Evolutionary conservation across 192 early-diverging fungal species (phyloP), one percentile per base, ranked within the genome.

Genomic region (Gonapodya prolifera): DNA sequence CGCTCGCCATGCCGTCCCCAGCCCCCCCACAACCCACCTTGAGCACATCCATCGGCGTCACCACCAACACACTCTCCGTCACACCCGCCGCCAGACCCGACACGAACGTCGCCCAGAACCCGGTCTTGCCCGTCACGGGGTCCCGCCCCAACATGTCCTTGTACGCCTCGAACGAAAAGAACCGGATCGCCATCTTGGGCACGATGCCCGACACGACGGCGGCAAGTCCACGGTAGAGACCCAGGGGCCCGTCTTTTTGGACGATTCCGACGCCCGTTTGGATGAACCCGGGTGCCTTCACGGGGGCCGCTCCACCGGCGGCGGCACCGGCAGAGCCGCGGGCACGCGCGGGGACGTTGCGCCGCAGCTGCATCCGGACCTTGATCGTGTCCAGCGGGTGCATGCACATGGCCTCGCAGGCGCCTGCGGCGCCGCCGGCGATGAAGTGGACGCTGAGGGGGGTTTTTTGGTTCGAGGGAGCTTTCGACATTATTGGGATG

Each of bases 161-260:
- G 88, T 96, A 99, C 69, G 89, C 86, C 83, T 99, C 95, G 80
- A 99, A 97, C 71, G 93, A 94, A 1, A 92, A 93, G 86, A 99
- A 99, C 70, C 97, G 92, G 81, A 99, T 99, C 28, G 96, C 97
- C 95, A 98, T 97, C 87, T 99, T 99, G 80, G 97, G 97, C 18
- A 99, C 94, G 79, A 99, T 99, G 61, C 97, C 96, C 0, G 94
- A 88, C 16, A 95, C 91, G 0, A 99, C 96, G 2, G 97, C 97
- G 35, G 96, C 96, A 23, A 99, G 88, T 76, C 97, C 97, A 87
- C 97, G 98, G 91, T 99, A 99, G 1, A 99, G 90, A 0, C 91
- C 93, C 34, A 95, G 83, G 34, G 94, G 84, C 18, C 94, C 94
- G 81, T 99, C 97, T 78, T 91, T 93, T 78, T 87, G 84, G 2